phyloP scores from a whole-genome alignment of 2,329 filamentous ascomycete species.

The Colletotrichum costaricense region DNA sequence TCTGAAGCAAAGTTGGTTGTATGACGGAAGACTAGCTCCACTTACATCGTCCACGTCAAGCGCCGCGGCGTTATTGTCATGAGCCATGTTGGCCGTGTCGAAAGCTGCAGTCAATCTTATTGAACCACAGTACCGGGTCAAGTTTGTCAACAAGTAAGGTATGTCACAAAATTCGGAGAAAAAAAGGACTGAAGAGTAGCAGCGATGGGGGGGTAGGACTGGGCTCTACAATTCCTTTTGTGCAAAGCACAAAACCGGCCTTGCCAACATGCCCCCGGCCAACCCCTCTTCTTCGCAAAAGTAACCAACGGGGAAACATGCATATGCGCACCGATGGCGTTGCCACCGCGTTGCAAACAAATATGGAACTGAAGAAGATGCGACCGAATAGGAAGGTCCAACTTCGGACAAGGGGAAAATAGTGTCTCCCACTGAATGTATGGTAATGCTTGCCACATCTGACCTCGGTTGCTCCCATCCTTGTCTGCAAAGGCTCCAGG shows the following conservation, averaged over 20 bases:
- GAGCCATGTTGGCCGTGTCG: background rate
- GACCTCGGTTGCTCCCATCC: background rate
- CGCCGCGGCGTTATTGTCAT: background rate
- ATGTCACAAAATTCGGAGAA: background rate
- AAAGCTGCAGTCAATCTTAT: no score
- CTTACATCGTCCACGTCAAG: background rate
- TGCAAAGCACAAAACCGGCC: no score
- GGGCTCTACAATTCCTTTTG: no score
- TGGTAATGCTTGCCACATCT: background rate
- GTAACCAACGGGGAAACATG: background rate
- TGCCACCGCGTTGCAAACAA: background rate
- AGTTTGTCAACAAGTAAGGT: background rate
- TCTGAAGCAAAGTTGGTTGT: background rate
- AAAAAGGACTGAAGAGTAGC: no score
- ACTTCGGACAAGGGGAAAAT: background rate
- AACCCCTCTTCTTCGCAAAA: background rate
- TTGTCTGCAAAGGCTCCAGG: background rate
- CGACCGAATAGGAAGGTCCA: no score
- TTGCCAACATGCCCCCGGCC: no score
- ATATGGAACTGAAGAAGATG: background rate
- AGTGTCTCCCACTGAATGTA: background rate
- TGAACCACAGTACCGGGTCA: background rate
- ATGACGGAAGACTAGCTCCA: background rate
- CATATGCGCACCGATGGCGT: background rate
- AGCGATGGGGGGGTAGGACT: no score